Evolutionary conservation across 139 green algal genomes (phyloP), one percentile per base, ranked within the genome.

Genomic region (Chlamydomonas incerta): DNA sequence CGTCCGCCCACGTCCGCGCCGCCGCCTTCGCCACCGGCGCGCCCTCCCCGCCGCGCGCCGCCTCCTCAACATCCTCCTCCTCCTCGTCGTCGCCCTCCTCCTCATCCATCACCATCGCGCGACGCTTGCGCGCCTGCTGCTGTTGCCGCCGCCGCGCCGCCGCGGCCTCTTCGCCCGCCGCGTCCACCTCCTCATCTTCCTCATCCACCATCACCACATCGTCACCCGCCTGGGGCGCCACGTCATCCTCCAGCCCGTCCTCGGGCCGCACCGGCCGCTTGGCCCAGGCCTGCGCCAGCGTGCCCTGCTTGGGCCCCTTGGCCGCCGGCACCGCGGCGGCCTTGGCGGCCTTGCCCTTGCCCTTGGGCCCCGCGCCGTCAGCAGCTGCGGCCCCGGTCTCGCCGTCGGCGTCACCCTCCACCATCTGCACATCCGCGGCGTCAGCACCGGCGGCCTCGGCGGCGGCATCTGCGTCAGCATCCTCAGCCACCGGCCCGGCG

Each of bases 241-340:
- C 79, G 13, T 3, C 41, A 17, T 20, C 50, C 73, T 20, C 41
- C 37, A 26, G n/a, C 37, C 3, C 58, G 15, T 3, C 50, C 52
- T 20, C 41, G 29, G 9, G n/a, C 62, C 3, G 31, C 18, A 11
- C n/a, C 17, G 63, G 76, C 63, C 68, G 65, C 66, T 68, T 55
- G 6, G 66, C 66, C 79, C 79, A 85, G 2, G 47, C 66, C 67
- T 58, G 26, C 29, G 66, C 65, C 65, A 85, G 65, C 13, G 79
- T 85, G 47, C 66, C 65, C 31, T 75, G 65, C 63, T 37, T 28
- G 13, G 62, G 62, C 0, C 34, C 58, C 58, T 52, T 52, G 31
- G 23, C 73, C 57, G 55, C 73, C 55, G 23, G 35, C 23, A 26
- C 74, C 2, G 58, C 60, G 8, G 33, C 26, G 35, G 55, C 74